Base-by-base conservation (phyloP, 164 flowering plant species). In the Houttuynia cordata region DNA sequence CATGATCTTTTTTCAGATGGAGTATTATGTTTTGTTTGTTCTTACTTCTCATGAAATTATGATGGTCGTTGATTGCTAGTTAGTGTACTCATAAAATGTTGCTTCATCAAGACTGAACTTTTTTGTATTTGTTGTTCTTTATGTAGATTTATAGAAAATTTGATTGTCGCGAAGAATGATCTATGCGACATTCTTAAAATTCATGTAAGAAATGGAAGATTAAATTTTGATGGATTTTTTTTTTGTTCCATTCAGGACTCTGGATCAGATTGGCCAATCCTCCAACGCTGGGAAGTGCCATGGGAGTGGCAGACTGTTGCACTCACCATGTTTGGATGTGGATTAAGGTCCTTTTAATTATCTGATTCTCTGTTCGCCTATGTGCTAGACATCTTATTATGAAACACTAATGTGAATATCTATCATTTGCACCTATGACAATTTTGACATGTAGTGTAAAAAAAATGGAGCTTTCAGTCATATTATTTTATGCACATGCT, bases 301-400 rank as follows among this genome's bases (percentile, higher is more conserved):
- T 90, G 96, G 99, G 75, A 78, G 59, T 86, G 96, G 97, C 92
- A 79, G 67, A 85, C 87, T 10, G 76, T 80, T 66, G 70, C 82
- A 15, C 74, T 93, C 59, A 86, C 88, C 57, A 83, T 88, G 53
- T 60, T 86, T 70, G 92, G 91, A 41, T 87, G 96, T 73, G 96
- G 85, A 75, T 57, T 88, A 62, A 85, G 97, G 99, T 86, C 62
- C 54, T 41, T 64, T 57, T 62, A 59, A 59, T 52, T 60, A 10
- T 45, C 45, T 41, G 13, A 41, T 41, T 41, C 14, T 45, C 49
- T 45, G 49, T 12, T 45, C 49, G 2, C 17, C 17, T 45, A 45
- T 45, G 49, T 12, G 17, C 49, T 12, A 45, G 3, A 12, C 14
- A 45, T 45, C 12, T 45, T 45, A 17, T 17, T 17, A 17, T 12